Percentiles rank a stretch among this genome's conserved stretches.
Evolutionary conservation across 1,284 basidiomycete species (phyloP).

Genomic region (Apiotrichum sp.): DNA sequence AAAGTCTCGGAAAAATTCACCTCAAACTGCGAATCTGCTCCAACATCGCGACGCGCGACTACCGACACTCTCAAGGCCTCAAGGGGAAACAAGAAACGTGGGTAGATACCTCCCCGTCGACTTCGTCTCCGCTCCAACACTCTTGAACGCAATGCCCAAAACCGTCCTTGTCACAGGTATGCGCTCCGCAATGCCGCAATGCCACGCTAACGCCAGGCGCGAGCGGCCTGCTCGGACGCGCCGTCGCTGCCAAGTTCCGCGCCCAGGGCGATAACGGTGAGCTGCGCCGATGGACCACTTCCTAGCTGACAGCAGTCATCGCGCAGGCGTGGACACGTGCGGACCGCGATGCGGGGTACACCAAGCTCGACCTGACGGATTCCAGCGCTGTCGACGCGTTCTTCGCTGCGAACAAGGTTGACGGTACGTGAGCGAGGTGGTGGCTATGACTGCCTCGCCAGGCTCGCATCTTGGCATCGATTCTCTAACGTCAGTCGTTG

Average conservation of each 20-base stretch:
- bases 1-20: no score
- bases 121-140: no score
- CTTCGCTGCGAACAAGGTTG: slow-evolving; percentile 40
- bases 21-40: no score
- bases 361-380: slow-evolving; percentile 50
- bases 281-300: neutral
- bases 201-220: slow-evolving; percentile 39
- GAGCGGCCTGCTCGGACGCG: slow-evolving; percentile 51
- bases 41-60: no score
- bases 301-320: slow-evolving; percentile 29
- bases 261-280: slow-evolving; percentile 28
- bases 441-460: neutral
- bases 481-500: slow-evolving; percentile 33
- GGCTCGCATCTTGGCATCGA: neutral
- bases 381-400: slow-evolving; percentile 41
- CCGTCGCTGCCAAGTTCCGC: slow-evolving; percentile 38
- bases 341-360: slow-evolving; percentile 27
- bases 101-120: no score
- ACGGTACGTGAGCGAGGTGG: slow-evolving; percentile 23
- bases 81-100: no score
- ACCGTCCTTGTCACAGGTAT: slow-evolving; percentile 28
- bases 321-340: slow-evolving; percentile 48
- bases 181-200: neutral
- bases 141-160: slow-evolving; percentile 4
- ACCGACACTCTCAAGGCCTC: no score